Conservation (phyloP, 2,329 filamentous ascomycete species). For the Fusarium protoensiforme region DNA sequence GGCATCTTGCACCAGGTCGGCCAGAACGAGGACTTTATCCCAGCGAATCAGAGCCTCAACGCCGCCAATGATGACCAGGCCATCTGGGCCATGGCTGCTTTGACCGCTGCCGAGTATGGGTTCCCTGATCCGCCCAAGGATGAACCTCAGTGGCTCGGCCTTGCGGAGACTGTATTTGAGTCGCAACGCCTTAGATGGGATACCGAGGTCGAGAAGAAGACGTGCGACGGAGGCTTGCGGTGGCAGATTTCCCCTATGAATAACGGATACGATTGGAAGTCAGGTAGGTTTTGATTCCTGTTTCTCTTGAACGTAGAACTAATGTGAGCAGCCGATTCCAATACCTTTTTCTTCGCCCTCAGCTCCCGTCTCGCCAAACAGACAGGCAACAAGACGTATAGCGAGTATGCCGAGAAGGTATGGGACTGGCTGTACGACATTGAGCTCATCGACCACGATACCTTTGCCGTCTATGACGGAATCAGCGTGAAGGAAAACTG, state of each 20-base stretch:
- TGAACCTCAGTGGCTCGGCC: conserved; percentile 68
- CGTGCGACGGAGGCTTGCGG: conserved; percentile 73
- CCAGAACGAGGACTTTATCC: conserved; percentile 67
- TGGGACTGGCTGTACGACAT: conserved; percentile 70
- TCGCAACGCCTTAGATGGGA: conserved; percentile 58
- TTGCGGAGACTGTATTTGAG: conserved; percentile 69
- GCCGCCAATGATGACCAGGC: conserved; percentile 77
- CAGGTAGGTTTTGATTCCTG: conserved; percentile 51
- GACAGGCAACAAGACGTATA: conserved; percentile 73
- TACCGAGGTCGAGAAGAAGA: conserved; percentile 65
- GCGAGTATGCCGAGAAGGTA: conserved; percentile 67
- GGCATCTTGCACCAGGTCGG: conserved; percentile 69
- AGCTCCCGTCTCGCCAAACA: conserved; percentile 77
- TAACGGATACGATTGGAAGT: conserved; percentile 81
- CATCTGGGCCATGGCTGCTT: conserved; percentile 76
- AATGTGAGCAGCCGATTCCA: conserved; percentile 60
- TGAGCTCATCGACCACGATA: conserved; percentile 67
- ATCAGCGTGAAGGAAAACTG: conserved; percentile 68
- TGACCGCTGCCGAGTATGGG: conserved; percentile 72
- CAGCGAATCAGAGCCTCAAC: conserved; percentile 64
- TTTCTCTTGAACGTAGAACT: not conserved
- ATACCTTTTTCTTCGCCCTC: conserved; percentile 71
- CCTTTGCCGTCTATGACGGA: conserved; percentile 73
- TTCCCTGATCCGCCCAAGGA: conserved; percentile 67
- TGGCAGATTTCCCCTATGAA: conserved; percentile 83